Evolutionary conservation across 805 yeast genomes (phyloP), one percentile per base, ranked within the genome.

Genomic region (Wickerhamomyces canadensis): DNA sequence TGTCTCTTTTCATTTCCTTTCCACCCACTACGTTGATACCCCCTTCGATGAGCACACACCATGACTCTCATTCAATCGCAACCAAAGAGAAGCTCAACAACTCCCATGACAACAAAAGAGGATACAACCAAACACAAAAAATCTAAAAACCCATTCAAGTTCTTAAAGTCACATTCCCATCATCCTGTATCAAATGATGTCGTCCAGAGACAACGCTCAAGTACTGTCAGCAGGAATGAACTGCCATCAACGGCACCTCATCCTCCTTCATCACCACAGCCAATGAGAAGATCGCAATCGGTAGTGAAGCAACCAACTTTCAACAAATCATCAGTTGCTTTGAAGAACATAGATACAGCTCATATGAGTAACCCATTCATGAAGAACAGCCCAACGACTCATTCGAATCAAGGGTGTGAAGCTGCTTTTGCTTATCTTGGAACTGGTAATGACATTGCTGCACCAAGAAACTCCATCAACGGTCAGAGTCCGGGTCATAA

Each of bases 371-470:
- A 34, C 24, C 37, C 37, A 9, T 34, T 34, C 14, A 19, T 21
- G 11, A 34, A 34, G 13, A n/a, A n/a, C n/a, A n/a, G n/a, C n/a
- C n/a, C n/a, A n/a, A n/a, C n/a, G n/a, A n/a, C n/a, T n/a, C n/a
- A n/a, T n/a, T n/a, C n/a, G n/a, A n/a, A n/a, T n/a, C n/a, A n/a
- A n/a, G n/a, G n/a, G n/a, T 19, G 17, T 6, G 8, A 15, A 37
- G 10, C 19, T 40, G 15, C 18, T 8, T 29, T 16, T 16, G 5
- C 32, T 5, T 29, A 29, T 17, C 11, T 29, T 29, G 56, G 58
- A 2, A 40, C 49, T 3, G 60, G 58, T 13, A 35, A 48, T 11
- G 54, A 49, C 12, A 47, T 56, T 23, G 53, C 58, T 1, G 46
- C 57, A 15, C 46, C 58, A 26, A 44, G 58, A 39, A 43, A 33